Evolutionary conservation across 352 stramenopile species (phyloP).

Genomic region (Blastocystis sp.): DNA sequence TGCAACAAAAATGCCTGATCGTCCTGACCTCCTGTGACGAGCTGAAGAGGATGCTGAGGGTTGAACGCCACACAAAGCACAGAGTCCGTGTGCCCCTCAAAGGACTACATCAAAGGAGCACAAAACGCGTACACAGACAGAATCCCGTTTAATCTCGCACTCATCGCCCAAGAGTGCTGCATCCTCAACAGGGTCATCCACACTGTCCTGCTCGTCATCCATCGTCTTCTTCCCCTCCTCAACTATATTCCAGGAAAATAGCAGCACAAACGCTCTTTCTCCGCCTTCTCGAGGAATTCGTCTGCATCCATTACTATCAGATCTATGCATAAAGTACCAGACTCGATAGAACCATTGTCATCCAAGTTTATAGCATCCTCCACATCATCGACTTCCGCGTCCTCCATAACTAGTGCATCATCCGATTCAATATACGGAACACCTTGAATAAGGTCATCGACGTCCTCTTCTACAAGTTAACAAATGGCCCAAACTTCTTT

Average conservation of each 20-base stretch:
- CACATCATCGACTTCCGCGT: slow-evolving; percentile 6
- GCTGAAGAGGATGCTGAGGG: neutral
- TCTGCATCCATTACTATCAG: slow-evolving; percentile 41
- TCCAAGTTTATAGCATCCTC: slow-evolving; percentile 30
- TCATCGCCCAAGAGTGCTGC: neutral
- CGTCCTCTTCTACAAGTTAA: neutral
- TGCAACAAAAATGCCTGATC: slow-evolving; percentile 20
- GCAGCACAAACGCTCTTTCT: neutral
- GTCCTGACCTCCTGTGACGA: slow-evolving; percentile 28
- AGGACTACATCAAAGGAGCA: neutral
- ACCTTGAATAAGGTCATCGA: slow-evolving; percentile 27
- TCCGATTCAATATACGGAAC: neutral
- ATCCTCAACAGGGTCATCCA: neutral
- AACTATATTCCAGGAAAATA: neutral
- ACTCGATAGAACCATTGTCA: slow-evolving; percentile 1
- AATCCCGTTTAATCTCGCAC: slow-evolving; percentile 22
- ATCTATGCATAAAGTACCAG: neutral
- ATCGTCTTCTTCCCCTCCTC: neutral
- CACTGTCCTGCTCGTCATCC: neutral
- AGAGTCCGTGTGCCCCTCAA: slow-evolving; percentile 41
- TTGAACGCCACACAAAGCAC: slow-evolving; percentile 47
- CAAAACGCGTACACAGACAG: neutral
- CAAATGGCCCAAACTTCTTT: neutral
- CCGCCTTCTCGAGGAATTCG: slow-evolving; percentile 27
- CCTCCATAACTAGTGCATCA: slow-evolving; percentile 6